Percentiles rank a stretch among this genome's conserved stretches.
Evolutionary conservation across 805 yeast genomes (phyloP).

Genomic region (Candida namnaoensis): DNA sequence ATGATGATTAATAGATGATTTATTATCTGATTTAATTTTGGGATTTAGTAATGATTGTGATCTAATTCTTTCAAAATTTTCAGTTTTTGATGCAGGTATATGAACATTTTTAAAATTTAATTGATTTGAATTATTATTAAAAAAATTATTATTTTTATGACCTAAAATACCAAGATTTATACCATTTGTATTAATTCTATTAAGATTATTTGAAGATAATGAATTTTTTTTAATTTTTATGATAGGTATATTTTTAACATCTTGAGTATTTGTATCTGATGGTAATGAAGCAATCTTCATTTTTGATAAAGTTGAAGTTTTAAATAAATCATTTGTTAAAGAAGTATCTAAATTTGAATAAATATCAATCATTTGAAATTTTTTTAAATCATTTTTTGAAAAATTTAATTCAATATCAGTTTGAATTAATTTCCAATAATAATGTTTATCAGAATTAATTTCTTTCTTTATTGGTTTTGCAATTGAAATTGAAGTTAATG

Average conservation of each 20-base stretch:
- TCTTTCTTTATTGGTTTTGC: conserved; percentile 8
- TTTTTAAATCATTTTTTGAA: too few species aligned
- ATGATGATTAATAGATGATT: background rate
- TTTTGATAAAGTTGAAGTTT: too few species aligned
- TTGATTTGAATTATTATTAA: too few species aligned
- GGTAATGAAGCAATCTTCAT: too few species aligned
- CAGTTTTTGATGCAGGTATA: conserved; percentile 7
- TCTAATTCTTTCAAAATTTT: conserved; percentile 9
- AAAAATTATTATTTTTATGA: too few species aligned
- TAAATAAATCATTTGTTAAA: conserved; percentile 1
- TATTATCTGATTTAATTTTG: background rate
- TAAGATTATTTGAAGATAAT: too few species aligned
- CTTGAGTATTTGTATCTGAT: too few species aligned
- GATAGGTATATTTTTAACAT: too few species aligned
- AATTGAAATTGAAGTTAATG: conserved; percentile 22
- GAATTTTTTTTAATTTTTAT: too few species aligned
- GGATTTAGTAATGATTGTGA: conserved; percentile 13
- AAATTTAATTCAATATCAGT: conserved; percentile 18
- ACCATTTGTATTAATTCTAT: too few species aligned
- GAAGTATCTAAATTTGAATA: conserved; percentile 13
- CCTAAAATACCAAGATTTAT: too few species aligned
- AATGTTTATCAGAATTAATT: conserved; percentile 1
- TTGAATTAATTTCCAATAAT: conserved; percentile 14
- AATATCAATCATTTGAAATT: conserved; percentile 11
- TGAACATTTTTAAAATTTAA: too few species aligned